Percentiles rank a stretch among this genome's conserved stretches.
Conservation (phyloP, 164 flowering plant species). For the Vitis amurensis region DNA sequence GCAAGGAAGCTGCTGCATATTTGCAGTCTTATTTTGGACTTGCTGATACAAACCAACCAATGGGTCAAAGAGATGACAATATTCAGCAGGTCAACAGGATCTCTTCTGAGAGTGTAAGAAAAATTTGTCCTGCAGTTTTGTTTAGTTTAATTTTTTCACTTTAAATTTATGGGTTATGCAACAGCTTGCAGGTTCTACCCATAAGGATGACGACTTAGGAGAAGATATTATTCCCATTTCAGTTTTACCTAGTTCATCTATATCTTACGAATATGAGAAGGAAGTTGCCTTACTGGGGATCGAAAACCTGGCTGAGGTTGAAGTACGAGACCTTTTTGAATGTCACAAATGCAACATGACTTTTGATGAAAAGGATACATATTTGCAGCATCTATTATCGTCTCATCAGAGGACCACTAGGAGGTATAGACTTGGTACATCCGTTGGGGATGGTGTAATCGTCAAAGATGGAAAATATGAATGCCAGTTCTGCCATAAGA, state of each 20-base stretch:
- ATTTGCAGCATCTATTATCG: slow-evolving; percentile 66
- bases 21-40: slow-evolving; percentile 36
- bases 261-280: slow-evolving; percentile 17
- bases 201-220: slow-evolving; percentile 15
- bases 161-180: slow-evolving; percentile 8
- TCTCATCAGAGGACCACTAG: slow-evolving; percentile 63
- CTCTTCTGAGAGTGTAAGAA: slow-evolving; percentile 34
- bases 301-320: slow-evolving; percentile 56
- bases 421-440: slow-evolving; percentile 55
- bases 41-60: slow-evolving; percentile 10
- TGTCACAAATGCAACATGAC: slow-evolving; percentile 68
- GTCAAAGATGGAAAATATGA: slow-evolving; percentile 69
- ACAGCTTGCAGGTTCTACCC: slow-evolving; percentile 28
- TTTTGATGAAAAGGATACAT: slow-evolving; percentile 69
- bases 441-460: slow-evolving; percentile 73
- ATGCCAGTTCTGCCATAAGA: slow-evolving; percentile 81
- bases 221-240: slow-evolving; percentile 10
- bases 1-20: slow-evolving; percentile 54
- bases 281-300: slow-evolving; percentile 28
- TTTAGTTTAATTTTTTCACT: background rate
- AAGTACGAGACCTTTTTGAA: slow-evolving; percentile 61
- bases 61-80: slow-evolving; percentile 17
- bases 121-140: background rate
- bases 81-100: slow-evolving; percentile 11
- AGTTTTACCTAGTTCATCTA: slow-evolving; percentile 2